phyloP scores from a whole-genome alignment of 331 rosid genomes.

The Acacia concinna region DNA sequence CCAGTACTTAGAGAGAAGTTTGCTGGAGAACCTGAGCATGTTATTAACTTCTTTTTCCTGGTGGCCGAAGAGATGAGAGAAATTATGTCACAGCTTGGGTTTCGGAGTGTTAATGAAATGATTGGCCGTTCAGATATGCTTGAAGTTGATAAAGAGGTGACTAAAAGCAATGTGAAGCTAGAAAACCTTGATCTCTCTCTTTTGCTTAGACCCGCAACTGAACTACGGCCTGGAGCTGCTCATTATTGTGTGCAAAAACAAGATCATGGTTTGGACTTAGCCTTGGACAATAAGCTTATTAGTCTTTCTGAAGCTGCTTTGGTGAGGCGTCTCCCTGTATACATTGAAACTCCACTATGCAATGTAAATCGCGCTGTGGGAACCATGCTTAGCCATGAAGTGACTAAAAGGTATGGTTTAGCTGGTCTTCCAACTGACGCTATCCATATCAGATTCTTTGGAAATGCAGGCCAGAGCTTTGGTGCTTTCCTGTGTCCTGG shows the following conservation, averaged over 20 bases:
- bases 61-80: constrained; percentile 93
- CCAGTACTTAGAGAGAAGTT: constrained; percentile 94
- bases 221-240: constrained; percentile 87
- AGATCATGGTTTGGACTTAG: constrained; percentile 90
- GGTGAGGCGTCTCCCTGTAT: constrained; percentile 83
- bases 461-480: constrained; percentile 97
- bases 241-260: constrained; percentile 89
- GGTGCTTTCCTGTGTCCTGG: constrained; percentile 99
- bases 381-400: constrained; percentile 98
- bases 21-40: constrained; percentile 99
- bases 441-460: constrained; percentile 75
- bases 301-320: constrained; percentile 70
- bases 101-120: constrained; percentile 79
- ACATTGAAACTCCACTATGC: constrained; percentile 71
- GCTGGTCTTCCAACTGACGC: constrained; percentile 91
- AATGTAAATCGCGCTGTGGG: constrained; percentile 93
- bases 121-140: constrained; percentile 93
- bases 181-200: constrained; percentile 82
- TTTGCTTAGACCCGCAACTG: constrained; percentile 89
- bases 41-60: constrained; percentile 93
- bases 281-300: constrained; percentile 81
- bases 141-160: constrained; percentile 85
- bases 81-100: constrained; percentile 90
- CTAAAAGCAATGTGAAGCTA: constrained; percentile 70
- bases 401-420: constrained; percentile 73